Evolutionary conservation across 495 filamentous ascomycete species (phyloP), one percentile per base, ranked within the genome.

Genomic region (Sporormia fimetaria): DNA sequence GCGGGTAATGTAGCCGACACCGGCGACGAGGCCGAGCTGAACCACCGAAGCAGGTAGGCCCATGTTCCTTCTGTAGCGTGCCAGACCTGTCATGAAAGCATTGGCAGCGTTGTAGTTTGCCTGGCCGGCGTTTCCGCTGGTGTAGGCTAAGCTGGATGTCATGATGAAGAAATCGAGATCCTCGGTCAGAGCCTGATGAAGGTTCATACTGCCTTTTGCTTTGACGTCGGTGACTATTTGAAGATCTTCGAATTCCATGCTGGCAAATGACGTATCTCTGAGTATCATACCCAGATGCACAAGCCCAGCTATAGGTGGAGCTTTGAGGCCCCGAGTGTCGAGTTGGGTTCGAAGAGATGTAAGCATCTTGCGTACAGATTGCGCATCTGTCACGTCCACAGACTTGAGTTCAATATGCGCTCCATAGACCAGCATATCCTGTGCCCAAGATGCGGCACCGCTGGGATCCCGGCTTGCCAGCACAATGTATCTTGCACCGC

Each of bases 81-180:
- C 31, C 10, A 52, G 28, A 2, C 24, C 37, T 8, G 10, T 37
- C 17, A 41, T 21, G 33, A 41, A 52, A 6, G 42, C 23, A 20
- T 52, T 52, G 10, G 16, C 47, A 20, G 40, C 40, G 47, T 17
- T 14, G 33, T 54, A 54, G 22, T 50, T 50, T 26, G 46, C 41
- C 30, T 54, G 51, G 9, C 34, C 40, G 4, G 30, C 22, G 9
- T 35, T 21, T 8, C 51, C 51, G 2, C 42, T 14, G 16, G 38
- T 27, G 8, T n/a, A 21, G 17, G 40, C 27, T n/a, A 54, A 38
- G 11, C 37, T 46, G 9, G 40, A 43, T 3, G 32, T 23, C 21
- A 51, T 23, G 31, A 50, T 29, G 51, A 54, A 54, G 47, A 54
- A 54, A 26, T 49, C 40, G 16, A 51, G 36, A 6, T 30, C 16